Base-by-base conservation (phyloP, 306 rosid species). In the Cicer arietinum region DNA sequence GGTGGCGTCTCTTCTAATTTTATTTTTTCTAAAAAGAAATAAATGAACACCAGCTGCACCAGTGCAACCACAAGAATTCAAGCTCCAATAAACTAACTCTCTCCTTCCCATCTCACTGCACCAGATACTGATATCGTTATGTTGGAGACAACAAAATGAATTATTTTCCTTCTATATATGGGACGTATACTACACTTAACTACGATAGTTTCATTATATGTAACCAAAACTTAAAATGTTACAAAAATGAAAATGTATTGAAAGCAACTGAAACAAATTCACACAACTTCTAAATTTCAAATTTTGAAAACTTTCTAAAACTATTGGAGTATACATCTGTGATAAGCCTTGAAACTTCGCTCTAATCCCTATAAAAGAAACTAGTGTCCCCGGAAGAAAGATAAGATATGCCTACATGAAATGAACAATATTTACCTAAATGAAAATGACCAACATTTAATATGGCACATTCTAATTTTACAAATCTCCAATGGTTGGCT, bases 381-480 rank as follows among this genome's bases (percentile, higher is more conserved):
- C 58, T 59, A 59, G 2, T 41, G 69, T 16, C n/a, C 6, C 0
- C 2, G 50, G 35, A 62, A 51, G 18, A 41, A 69, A 30, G 40
- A 63, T 20, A 40, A 51, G 62, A 78, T 67, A 62, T 51, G 52
- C 40, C 39, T 65, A 65, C 17, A 65, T 43, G 35, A 65, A 43
- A 65, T 18, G n/a, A 42, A 14, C n/a, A 42, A 65, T 43, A 65
- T 65, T 65, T 65, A 65, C 72, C 81, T 67, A 80, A 40, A 61
- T 48, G 45, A 75, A 69, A 75, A 77, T 40, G 16, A 48, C 71
- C 57, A 56, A 75, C 61, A 72, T 68, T 71, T 77, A 46, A 76
- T 73, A 83, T 76, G 77, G 78, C 79, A 84, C 89, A 79, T 71
- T 60, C 90, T 82, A 80, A 76, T 76, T 82, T 79, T 85, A 84